These are phyloP conservation scores for Drechslera avenae DNA, from an alignment of 2,329 filamentous ascomycete genomes.

Conservation along the genomic window DNA sequence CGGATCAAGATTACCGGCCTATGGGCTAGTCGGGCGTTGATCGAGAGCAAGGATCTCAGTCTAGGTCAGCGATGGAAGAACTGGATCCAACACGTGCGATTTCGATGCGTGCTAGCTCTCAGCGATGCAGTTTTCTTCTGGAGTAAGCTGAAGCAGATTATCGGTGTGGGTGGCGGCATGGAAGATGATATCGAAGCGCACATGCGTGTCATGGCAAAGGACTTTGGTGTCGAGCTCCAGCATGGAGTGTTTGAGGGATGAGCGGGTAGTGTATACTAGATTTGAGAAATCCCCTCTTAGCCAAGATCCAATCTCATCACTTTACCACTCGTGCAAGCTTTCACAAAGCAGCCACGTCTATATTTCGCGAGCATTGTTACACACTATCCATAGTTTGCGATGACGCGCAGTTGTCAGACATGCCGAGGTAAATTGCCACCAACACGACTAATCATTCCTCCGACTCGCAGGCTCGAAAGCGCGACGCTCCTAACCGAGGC, in stretches of 20 bases:
- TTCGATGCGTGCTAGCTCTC: constrained; percentile 74
- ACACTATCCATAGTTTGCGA: background rate
- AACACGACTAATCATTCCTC: background rate
- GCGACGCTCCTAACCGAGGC: background rate
- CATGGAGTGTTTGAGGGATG: constrained; percentile 87
- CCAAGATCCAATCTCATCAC: background rate
- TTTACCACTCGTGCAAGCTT: no score
- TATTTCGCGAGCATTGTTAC: background rate
- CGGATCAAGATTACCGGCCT: constrained; percentile 90
- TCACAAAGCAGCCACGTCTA: background rate
- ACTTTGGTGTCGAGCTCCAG: constrained; percentile 89
- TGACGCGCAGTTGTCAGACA: constrained; percentile 9
- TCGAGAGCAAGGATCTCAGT: constrained; percentile 71
- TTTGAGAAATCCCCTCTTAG: background rate
- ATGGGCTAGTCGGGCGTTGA: constrained; percentile 86
- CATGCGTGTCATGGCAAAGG: constrained; percentile 86
- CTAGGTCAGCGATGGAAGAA: constrained; percentile 68
- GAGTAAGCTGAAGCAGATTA: constrained; percentile 74
- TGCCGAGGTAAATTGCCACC: constrained; percentile 20
- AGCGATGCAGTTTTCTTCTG: constrained; percentile 85
- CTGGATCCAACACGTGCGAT: constrained; percentile 79
- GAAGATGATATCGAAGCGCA: constrained; percentile 90
- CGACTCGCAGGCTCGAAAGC: background rate
- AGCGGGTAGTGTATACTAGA: background rate
- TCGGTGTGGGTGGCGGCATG: constrained; percentile 82